Evolutionary conservation across 805 yeast species (phyloP), one percentile per base, ranked within the genome.

Genomic region (Hanseniaspora nectarophila): DNA sequence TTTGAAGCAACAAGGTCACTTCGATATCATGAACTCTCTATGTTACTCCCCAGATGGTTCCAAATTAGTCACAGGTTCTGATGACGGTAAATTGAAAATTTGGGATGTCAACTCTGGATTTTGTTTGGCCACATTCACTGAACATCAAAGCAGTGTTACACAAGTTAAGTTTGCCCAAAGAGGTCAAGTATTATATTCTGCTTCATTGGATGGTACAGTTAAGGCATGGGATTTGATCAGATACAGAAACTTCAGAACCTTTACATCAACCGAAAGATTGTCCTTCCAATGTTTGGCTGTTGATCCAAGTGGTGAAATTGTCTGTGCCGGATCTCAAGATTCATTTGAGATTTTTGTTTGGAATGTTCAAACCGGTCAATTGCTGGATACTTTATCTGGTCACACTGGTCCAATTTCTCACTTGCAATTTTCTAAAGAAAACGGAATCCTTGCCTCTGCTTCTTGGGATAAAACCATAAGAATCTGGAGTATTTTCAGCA

Each of bases 401-500:
- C 98, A 92, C 67, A 95, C 85, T 59, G 98, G 96, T 2, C 98
- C 98, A 0, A 81, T 92, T 3, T 85, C 95, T 1, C 80, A 87
- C 57, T 71, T 92, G 38, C 78, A 90, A 10, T 90, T 92, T 65
- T 95, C 96, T 44, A 70, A 69, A 12, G 95, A 88, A 60, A 84
- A 79, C 55, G 73, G 79, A 45, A 73, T 80, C 13, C 73, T 92
- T 54, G 97, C 95, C 3, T 81, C 92, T 54, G 94, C 95, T 1
- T 83, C 95, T 21, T 92, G 98, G 98, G 98, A 92, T 68, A 85
- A 84, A 59, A 89, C 97, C 4, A 81, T 89, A 16, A 74, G 98
- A 58, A 73, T 92, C 10, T 92, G 98, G 98, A 83, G 81, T 62
- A 79, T 92, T 44, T 92, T 90, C 66, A 83, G 89, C 13, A 77